These are phyloP conservation scores for Eucalyptus lansdowneana DNA, from an alignment of 345 rosid species.

Conservation along the genomic window DNA sequence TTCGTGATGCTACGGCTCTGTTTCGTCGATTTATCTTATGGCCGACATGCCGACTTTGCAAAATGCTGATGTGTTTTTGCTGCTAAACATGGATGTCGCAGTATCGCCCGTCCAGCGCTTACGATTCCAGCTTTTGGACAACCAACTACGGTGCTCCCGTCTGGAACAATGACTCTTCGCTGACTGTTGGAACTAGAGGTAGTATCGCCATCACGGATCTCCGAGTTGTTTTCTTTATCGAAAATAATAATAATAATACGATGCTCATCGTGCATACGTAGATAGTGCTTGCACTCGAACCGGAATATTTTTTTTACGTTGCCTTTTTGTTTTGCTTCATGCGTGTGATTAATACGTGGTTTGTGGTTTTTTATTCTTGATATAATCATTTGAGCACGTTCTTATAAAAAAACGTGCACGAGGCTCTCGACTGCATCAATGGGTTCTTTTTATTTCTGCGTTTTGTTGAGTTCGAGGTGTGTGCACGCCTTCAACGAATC, in stretches of 20 bases:
- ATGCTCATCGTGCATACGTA: not conserved
- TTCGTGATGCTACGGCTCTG: not conserved
- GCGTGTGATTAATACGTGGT: not conserved
- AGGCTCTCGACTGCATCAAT: not conserved
- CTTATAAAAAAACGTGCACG: not conserved
- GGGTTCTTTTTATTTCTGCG: not conserved
- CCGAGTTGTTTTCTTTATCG: not conserved
- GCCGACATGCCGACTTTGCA: not conserved
- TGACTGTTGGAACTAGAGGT: constrained; percentile 85
- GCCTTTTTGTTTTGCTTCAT: not conserved
- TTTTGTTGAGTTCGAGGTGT: not conserved
- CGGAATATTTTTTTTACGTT: not conserved
- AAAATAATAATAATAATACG: not conserved
- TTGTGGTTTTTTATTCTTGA: not conserved
- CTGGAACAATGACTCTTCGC: constrained; percentile 69
- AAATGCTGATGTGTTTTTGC: not conserved
- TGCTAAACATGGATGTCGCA: not conserved
- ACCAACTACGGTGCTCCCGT: constrained; percentile 77
- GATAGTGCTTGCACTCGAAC: not conserved
- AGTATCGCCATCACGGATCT: not conserved
- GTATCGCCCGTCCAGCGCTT: constrained; percentile 65
- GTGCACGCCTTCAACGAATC: not conserved
- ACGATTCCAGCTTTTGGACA: constrained; percentile 53
- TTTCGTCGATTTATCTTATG: not conserved
- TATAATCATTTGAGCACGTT: not conserved